These are phyloP conservation scores for Gyrodon lividus DNA, from an alignment of 768 basidiomycete species.

Conservation along the genomic window DNA sequence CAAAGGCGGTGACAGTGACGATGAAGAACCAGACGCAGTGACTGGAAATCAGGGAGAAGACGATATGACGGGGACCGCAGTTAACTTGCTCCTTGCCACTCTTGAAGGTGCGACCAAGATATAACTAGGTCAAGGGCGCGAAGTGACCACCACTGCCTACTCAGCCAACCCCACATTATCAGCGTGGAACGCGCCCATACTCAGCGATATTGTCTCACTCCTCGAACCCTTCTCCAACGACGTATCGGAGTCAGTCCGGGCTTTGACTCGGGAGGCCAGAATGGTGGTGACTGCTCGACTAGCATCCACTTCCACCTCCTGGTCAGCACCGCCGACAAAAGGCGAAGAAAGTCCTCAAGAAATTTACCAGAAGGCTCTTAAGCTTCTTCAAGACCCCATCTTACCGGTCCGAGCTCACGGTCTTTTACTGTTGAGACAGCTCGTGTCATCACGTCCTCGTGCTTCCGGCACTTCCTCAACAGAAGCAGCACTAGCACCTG, in stretches of 20 bases:
- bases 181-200: slow-evolving; percentile 55
- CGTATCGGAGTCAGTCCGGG: slow-evolving; percentile 48
- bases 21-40: slow-evolving; percentile 41
- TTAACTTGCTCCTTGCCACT: slow-evolving; percentile 79
- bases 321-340: slow-evolving; percentile 15
- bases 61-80: slow-evolving; percentile 72
- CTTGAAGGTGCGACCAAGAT: slow-evolving; percentile 65
- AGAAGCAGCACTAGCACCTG: slow-evolving; percentile 70
- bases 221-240: slow-evolving; percentile 56
- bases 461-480: slow-evolving; percentile 16
- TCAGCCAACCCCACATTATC: slow-evolving; percentile 58
- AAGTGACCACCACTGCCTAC: background rate
- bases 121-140: no score
- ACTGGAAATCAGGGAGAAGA: slow-evolving; percentile 45
- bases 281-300: slow-evolving; percentile 82
- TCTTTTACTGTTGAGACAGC: slow-evolving; percentile 73
- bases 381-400: slow-evolving; percentile 85
- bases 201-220: slow-evolving; percentile 68
- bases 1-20: slow-evolving; percentile 60
- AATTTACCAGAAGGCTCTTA: slow-evolving; percentile 83
- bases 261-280: slow-evolving; percentile 72
- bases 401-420: slow-evolving; percentile 95
- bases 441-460: slow-evolving; percentile 47
- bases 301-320: slow-evolving; percentile 52
- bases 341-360: slow-evolving; percentile 46